Conservation (phyloP, 1,284 basidiomycete species). For the Leucoagaricus sp. region DNA sequence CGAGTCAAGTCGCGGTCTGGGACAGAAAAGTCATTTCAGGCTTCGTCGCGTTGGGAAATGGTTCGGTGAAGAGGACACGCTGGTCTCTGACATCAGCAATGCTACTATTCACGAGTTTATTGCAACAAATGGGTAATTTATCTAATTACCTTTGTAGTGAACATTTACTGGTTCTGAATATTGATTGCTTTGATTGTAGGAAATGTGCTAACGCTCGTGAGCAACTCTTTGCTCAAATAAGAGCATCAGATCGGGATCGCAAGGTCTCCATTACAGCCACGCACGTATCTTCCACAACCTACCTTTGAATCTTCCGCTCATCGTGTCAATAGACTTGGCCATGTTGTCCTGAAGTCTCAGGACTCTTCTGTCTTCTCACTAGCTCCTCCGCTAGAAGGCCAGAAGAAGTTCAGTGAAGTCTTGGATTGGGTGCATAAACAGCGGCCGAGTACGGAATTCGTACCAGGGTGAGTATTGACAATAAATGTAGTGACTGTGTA, state of each 20-base stretch:
- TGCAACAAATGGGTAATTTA: not conserved
- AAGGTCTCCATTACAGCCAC: conserved; percentile 3
- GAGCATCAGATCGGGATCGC: not conserved
- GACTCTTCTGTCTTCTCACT: not conserved
- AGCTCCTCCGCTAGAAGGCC: conserved; percentile 12
- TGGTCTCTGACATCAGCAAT: conserved; percentile 17
- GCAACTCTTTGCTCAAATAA: conserved; percentile 5
- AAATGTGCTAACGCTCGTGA: not conserved
- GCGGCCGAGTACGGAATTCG: conserved; percentile 6
- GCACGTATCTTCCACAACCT: not conserved
- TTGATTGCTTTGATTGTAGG: not conserved
- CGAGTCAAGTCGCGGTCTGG: conserved; percentile 48
- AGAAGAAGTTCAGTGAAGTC: conserved; percentile 2
- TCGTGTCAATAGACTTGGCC: conserved; percentile 9
- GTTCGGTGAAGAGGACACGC: conserved; percentile 33
- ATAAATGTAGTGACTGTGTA: not conserved
- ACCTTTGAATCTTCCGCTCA: not conserved
- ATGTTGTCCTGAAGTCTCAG: conserved; percentile 11
- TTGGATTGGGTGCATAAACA: conserved; percentile 12
- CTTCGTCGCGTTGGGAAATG: conserved; percentile 62
- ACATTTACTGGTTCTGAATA: not conserved
- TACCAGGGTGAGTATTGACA: not conserved
- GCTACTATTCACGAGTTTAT: not conserved
- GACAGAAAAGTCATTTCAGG: conserved; percentile 49
- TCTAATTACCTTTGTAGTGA: not conserved